Percentiles rank a stretch among this genome's conserved stretches.
Conservation (phyloP, 2,329 filamentous ascomycete species). For the Arachnopeziza araneosa region DNA sequence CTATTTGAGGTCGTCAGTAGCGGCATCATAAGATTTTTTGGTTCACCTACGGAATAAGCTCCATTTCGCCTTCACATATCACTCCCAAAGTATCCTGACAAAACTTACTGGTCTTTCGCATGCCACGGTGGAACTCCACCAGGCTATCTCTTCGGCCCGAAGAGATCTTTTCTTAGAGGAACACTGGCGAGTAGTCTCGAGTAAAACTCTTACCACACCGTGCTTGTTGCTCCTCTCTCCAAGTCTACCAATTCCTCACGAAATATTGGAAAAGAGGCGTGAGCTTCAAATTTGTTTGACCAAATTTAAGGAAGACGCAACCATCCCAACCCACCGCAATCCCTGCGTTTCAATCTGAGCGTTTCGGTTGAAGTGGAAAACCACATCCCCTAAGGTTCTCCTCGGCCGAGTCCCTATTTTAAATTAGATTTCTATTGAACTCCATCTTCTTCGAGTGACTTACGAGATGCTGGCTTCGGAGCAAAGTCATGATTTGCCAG, state of each 20-base stretch:
- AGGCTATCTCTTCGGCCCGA: not conserved
- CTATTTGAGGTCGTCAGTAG: too few species aligned
- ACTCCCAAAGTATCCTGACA: not conserved
- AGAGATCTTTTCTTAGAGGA: not conserved
- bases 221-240: not conserved
- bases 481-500: conserved; percentile 41
- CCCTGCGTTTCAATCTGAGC: conserved; percentile 16
- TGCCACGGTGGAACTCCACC: not conserved
- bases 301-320: conserved; percentile 38
- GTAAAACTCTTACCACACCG: not conserved
- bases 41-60: too few species aligned
- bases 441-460: not conserved
- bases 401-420: conserved; percentile 43
- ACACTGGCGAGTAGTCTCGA: not conserved
- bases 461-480: conserved; percentile 50
- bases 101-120: not conserved
- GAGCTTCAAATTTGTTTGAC: not conserved
- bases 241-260: not conserved
- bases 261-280: not conserved
- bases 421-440: not conserved
- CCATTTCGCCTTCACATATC: not conserved
- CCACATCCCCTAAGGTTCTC: conserved; percentile 29
- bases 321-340: conserved; percentile 40
- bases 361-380: conserved; percentile 3
- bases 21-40: too few species aligned